Evolutionary conservation across 495 filamentous ascomycete genomes (phyloP).

Genomic region (Pseudomonodictys pantanalensis): DNA sequence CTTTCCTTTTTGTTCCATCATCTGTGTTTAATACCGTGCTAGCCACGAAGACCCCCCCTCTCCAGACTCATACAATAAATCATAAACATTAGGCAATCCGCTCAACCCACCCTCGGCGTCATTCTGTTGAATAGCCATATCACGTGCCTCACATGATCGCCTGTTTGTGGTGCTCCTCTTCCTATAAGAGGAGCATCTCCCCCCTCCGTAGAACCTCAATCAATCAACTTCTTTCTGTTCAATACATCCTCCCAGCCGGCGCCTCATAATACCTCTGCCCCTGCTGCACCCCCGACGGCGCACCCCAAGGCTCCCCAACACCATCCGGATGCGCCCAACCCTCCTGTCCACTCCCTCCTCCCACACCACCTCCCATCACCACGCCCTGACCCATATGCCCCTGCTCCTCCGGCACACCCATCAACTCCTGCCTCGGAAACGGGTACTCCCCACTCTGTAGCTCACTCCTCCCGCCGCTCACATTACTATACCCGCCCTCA

Average conservation of each 20-base stretch:
- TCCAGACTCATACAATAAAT: no score
- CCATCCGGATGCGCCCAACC: not conserved
- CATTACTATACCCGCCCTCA: not conserved
- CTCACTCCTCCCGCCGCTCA: not conserved
- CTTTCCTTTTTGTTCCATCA: no score
- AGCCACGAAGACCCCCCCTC: no score
- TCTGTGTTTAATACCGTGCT: no score
- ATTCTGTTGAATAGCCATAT: no score
- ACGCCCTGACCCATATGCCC: not conserved
- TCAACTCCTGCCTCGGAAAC: not conserved
- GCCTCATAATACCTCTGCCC: not conserved
- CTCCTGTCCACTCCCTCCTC: not conserved
- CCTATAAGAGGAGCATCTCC: no score
- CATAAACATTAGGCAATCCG: no score
- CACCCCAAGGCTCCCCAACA: not conserved
- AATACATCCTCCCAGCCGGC: not conserved
- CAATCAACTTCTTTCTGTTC: no score
- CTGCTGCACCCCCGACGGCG: not conserved
- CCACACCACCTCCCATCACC: not conserved
- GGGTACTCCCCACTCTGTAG: not conserved
- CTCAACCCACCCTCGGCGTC: not conserved
- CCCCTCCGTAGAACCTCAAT: no score
- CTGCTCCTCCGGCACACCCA: not conserved
- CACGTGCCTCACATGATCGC: no score
- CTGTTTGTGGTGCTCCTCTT: no score